These are phyloP conservation scores for Carex pumila DNA, from an alignment of 176 grass and related monocot genomes.

Conservation along the genomic window DNA sequence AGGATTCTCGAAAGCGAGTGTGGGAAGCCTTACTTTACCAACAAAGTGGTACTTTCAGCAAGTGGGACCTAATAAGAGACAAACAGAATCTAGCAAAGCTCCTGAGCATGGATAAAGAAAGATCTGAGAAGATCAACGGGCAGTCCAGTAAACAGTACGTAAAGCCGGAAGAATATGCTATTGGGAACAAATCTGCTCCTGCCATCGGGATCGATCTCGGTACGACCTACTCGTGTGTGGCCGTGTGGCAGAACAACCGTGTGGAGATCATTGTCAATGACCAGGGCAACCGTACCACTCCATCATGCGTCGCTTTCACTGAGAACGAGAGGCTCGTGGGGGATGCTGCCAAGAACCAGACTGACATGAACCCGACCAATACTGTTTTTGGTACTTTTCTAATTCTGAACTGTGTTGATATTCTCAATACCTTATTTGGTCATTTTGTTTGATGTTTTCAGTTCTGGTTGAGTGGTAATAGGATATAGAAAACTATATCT, in stretches of 20 bases:
- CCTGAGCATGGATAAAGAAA: neutral
- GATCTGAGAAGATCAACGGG: neutral
- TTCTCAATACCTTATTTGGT: neutral
- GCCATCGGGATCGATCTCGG: conserved; percentile 8
- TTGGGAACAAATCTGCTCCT: neutral
- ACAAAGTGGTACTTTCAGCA: neutral
- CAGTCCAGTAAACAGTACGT: neutral
- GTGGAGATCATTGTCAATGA: neutral
- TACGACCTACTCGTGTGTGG: neutral
- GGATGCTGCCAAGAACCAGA: conserved; percentile 9
- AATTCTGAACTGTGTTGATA: too few species aligned
- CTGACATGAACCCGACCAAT: conserved; percentile 5
- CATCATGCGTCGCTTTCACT: neutral
- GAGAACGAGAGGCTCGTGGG: neutral
- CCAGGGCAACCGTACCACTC: neutral
- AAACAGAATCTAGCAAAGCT: neutral
- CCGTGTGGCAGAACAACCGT: neutral
- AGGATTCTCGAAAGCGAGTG: neutral
- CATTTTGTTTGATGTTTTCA: neutral
- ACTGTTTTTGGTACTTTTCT: conserved; percentile 7
- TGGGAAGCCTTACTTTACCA: neutral
- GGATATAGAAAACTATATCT: too few species aligned
- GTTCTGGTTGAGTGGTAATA: neutral
- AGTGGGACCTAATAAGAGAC: neutral
- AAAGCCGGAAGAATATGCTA: too few species aligned